phyloP scores from a whole-genome alignment of 306 rosid genomes.

The Lathyrus oleraceus region DNA sequence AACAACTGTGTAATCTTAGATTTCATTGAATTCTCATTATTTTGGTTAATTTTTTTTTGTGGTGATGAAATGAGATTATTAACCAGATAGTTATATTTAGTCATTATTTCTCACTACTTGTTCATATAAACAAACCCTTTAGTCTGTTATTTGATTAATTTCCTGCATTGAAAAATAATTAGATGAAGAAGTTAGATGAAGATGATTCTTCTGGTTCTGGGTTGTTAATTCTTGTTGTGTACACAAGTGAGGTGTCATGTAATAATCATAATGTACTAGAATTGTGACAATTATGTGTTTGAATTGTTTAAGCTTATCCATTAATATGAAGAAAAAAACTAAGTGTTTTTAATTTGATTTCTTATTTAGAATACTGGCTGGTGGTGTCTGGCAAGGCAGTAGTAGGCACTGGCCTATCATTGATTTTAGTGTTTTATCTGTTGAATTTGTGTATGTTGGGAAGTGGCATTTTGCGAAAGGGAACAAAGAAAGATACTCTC shows the following conservation, averaged over 20 bases:
- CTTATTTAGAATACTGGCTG: background rate
- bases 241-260: background rate
- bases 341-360: background rate
- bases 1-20: too few species aligned
- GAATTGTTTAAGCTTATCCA: constrained; percentile 3
- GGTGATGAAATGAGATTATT: background rate
- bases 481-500: background rate
- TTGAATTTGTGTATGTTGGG: constrained; percentile 8
- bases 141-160: background rate
- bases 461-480: background rate
- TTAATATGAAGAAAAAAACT: background rate
- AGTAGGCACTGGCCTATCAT: background rate
- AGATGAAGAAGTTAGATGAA: constrained; percentile 9
- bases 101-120: background rate
- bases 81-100: background rate
- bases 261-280: background rate
- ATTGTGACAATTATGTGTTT: background rate
- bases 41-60: background rate
- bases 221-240: background rate
- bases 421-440: background rate
- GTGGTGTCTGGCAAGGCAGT: background rate
- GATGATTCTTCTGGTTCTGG: background rate
- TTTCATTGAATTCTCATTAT: background rate
- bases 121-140: background rate
- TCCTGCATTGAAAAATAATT: background rate